phyloP scores from a whole-genome alignment of 2,329 filamentous ascomycete genomes.

The Aspergillus sp. region DNA sequence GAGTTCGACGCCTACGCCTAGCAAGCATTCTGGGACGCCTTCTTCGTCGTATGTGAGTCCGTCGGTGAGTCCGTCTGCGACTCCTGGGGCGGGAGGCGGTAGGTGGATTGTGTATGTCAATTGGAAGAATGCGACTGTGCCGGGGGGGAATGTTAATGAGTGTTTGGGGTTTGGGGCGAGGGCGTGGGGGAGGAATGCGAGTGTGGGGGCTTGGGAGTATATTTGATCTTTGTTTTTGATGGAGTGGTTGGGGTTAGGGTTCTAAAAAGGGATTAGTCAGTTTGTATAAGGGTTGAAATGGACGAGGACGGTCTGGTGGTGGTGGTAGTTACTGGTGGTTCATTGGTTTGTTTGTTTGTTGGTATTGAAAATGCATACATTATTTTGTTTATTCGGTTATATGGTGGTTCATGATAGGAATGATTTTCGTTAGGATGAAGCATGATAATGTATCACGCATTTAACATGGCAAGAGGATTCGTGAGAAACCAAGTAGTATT shows the following conservation, averaged over 20 bases:
- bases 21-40: background rate
- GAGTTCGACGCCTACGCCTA: slow-evolving; percentile 13
- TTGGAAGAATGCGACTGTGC: slow-evolving; percentile 41
- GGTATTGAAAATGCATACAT: no score
- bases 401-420: no score
- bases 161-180: slow-evolving; percentile 43
- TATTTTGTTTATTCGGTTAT: no score
- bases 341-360: no score
- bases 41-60: background rate
- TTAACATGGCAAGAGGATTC: no score
- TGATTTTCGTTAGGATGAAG: no score
- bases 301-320: no score
- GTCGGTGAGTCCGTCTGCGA: background rate
- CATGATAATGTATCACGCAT: no score
- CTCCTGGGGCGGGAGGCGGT: background rate
- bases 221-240: slow-evolving; percentile 24
- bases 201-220: slow-evolving; percentile 42
- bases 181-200: slow-evolving; percentile 23
- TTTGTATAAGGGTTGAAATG: no score
- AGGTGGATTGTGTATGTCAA: slow-evolving; percentile 44
- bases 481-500: no score
- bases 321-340: no score
- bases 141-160: slow-evolving; percentile 38
- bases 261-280: background rate
- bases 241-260: background rate